phyloP scores from a whole-genome alignment of 352 stramenopile species.

The Pythium aristosporum region DNA sequence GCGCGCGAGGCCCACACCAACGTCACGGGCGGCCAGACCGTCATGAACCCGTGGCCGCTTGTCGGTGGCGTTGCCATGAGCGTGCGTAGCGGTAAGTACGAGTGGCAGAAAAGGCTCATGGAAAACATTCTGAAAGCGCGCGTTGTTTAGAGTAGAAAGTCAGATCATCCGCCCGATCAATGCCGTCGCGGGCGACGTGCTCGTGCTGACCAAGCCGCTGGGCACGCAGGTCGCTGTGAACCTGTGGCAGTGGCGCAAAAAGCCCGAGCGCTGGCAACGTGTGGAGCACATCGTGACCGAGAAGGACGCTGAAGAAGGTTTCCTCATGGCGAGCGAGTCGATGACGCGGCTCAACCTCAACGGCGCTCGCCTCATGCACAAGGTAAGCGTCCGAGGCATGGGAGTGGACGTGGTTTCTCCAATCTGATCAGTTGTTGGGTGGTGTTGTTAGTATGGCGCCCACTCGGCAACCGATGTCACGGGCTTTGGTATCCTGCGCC shows the following conservation, averaged over 20 bases:
- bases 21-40: constrained; percentile 93
- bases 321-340: constrained; percentile 90
- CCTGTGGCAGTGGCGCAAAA: constrained; percentile 91
- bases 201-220: constrained; percentile 94
- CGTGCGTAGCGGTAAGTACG: constrained; percentile 61
- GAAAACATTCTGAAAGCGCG: no score
- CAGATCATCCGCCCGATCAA: constrained; percentile 91
- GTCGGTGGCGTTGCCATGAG: constrained; percentile 93
- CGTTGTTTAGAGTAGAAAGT: constrained; percentile 35
- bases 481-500: constrained; percentile 94
- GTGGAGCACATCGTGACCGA: constrained; percentile 67
- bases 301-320: constrained; percentile 83
- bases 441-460: constrained; percentile 65
- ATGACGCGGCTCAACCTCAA: constrained; percentile 94
- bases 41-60: constrained; percentile 96
- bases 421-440: neutral
- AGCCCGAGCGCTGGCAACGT: constrained; percentile 72
- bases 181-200: constrained; percentile 84
- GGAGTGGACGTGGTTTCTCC: neutral
- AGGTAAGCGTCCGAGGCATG: constrained; percentile 31
- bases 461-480: constrained; percentile 95
- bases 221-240: constrained; percentile 95
- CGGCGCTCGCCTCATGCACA: constrained; percentile 90
- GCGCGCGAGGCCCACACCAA: constrained; percentile 85
- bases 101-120: neutral